These are phyloP conservation scores for Uronychia binucleata DNA, from an alignment of 73 alveolate species.

Conservation along the genomic window DNA sequence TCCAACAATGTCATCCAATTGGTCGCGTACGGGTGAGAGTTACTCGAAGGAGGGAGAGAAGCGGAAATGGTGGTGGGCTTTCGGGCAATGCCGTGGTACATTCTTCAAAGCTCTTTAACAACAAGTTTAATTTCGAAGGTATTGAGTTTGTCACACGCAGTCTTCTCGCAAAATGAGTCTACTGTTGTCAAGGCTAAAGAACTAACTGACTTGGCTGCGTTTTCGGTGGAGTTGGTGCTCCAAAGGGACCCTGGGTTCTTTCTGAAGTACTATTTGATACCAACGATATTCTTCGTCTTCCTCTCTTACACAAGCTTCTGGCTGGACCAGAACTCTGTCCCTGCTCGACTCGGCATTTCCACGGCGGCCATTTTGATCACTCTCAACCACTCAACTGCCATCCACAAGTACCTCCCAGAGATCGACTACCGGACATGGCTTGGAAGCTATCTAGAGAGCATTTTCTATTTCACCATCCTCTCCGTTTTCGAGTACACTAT, in stretches of 20 bases:
- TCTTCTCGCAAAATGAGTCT: neutral
- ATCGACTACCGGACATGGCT: conserved; percentile 12
- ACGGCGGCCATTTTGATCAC: conserved; percentile 15
- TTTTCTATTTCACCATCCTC: conserved; percentile 4
- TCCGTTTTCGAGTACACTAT: conserved; percentile 6
- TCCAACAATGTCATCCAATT: neutral
- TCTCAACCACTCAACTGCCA: neutral
- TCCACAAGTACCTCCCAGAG: neutral
- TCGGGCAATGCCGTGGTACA: neutral
- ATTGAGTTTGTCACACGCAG: neutral
- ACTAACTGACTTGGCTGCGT: neutral
- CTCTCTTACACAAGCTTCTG: conserved; percentile 15
- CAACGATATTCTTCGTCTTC: conserved; percentile 4
- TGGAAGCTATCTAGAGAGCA: neutral
- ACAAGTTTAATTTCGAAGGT: neutral
- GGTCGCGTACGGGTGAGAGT: neutral
- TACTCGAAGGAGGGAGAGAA: neutral
- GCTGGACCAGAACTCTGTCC: conserved; percentile 14
- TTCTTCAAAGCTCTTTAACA: neutral
- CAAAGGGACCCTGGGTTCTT: conserved; percentile 14
- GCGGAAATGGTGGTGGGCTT: neutral
- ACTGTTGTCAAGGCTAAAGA: neutral
- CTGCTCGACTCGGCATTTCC: conserved; percentile 13
- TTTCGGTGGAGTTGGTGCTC: neutral
- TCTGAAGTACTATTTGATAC: neutral